These are phyloP conservation scores for Lactifluus piperatus DNA, from an alignment of 768 basidiomycete species.

Conservation along the genomic window DNA sequence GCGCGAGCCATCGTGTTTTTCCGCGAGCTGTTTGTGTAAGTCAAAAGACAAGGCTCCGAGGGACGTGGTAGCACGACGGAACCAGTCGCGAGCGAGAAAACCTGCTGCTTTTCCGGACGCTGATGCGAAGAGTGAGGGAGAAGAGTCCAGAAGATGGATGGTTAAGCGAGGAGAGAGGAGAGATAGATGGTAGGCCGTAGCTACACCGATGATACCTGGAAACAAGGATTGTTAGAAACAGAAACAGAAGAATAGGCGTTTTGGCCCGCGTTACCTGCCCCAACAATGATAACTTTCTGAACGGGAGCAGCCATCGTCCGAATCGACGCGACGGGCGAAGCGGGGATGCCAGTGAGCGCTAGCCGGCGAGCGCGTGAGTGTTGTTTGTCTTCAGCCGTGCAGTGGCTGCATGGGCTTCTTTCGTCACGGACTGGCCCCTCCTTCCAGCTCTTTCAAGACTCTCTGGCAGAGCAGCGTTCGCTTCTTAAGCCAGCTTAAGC, in stretches of 20 bases:
- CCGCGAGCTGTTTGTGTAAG: slow-evolving; percentile 33
- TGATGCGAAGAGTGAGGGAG: slow-evolving; percentile 30
- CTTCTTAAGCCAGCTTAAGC: background rate
- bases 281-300: slow-evolving; percentile 33
- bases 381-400: background rate
- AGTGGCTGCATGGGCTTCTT: background rate
- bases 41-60: slow-evolving; percentile 16
- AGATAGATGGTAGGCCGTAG: slow-evolving; percentile 36
- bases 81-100: slow-evolving; percentile 36
- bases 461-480: background rate
- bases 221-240: background rate
- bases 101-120: slow-evolving; percentile 31
- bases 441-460: background rate
- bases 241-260: background rate
- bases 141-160: slow-evolving; percentile 37
- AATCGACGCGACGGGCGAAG: too few relatives aligned
- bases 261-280: slow-evolving; percentile 24
- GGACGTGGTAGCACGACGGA: slow-evolving; percentile 10
- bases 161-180: slow-evolving; percentile 21
- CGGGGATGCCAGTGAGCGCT: too few relatives aligned
- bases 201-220: slow-evolving; percentile 36
- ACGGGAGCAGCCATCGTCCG: background rate
- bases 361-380: background rate
- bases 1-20: slow-evolving; percentile 29
- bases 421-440: background rate